Evolutionary conservation across 225 moss, liverwort and hornwort genomes (phyloP).

Genomic region (Physcomitrium patens): DNA sequence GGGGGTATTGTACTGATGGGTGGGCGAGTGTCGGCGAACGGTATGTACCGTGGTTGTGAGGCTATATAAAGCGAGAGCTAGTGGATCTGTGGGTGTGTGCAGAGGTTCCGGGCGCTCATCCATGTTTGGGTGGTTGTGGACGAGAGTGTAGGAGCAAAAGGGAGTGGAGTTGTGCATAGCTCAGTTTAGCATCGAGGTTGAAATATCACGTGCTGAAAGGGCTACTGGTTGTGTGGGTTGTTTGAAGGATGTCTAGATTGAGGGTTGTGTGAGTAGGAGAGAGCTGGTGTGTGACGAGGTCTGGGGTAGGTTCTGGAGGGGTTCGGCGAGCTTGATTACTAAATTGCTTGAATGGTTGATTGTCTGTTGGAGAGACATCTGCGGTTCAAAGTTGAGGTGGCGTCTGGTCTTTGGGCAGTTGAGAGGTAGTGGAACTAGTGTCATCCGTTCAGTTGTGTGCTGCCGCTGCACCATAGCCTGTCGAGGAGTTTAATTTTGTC

Average conservation of each 20-base stretch:
- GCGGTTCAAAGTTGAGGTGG: no score
- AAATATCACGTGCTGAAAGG: no score
- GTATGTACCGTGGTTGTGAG: constrained; percentile 12
- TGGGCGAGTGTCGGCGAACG: constrained; percentile 27
- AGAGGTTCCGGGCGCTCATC: not conserved
- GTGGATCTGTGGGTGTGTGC: not conserved
- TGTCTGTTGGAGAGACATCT: no score
- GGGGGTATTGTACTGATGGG: not conserved
- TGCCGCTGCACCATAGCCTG: no score
- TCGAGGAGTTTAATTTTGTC: no score
- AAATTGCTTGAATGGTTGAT: no score
- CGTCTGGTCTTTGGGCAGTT: no score
- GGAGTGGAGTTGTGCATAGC: no score
- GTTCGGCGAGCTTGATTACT: not conserved
- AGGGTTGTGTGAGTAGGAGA: not conserved
- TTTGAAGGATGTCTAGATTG: not conserved
- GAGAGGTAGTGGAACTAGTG: no score
- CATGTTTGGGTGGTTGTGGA: not conserved
- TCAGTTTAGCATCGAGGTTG: not conserved
- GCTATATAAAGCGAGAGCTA: not conserved
- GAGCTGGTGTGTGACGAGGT: not conserved
- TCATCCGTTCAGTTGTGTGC: no score
- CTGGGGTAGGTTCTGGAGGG: constrained; percentile 2
- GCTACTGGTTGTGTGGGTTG: not conserved
- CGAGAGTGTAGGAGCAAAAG: no score